Conservation (phyloP, 208 protist species). For the Trypanosoma brucei region DNA sequence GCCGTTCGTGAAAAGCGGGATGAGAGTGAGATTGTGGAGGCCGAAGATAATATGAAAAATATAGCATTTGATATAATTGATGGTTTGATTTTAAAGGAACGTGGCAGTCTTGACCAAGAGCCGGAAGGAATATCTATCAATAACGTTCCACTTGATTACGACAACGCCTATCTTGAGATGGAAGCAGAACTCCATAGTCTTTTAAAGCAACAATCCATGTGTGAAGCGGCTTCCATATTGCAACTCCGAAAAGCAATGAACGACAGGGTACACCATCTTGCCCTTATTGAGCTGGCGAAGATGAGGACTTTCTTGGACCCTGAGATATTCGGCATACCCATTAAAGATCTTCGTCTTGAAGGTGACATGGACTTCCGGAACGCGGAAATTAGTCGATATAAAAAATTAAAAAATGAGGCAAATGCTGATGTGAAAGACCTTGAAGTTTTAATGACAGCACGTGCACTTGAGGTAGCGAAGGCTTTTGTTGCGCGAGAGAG, state of each 20-base stretch:
- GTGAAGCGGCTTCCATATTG: constrained; percentile 42
- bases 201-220: constrained; percentile 47
- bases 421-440: constrained; percentile 39
- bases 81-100: constrained; percentile 49
- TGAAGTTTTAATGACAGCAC: constrained; percentile 56
- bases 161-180: constrained; percentile 41
- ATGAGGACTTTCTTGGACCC: constrained; percentile 44
- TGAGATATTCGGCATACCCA: constrained; percentile 41
- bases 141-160: constrained; percentile 57
- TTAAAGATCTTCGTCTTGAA: constrained; percentile 48
- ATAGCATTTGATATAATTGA: neutral
- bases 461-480: constrained; percentile 46
- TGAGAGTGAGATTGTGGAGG: neutral
- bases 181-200: constrained; percentile 47
- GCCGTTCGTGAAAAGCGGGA: neutral
- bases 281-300: constrained; percentile 48
- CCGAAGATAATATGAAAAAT: neutral
- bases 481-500: constrained; percentile 61
- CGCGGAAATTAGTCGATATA: constrained; percentile 59
- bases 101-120: constrained; percentile 49
- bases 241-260: constrained; percentile 72
- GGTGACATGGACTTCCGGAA: constrained; percentile 63
- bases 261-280: constrained; percentile 53
- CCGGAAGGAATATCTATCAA: constrained; percentile 59
- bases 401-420: constrained; percentile 31